Evolutionary conservation across 148 eudicot species (phyloP).

Genomic region (Euryodendron excelsum): DNA sequence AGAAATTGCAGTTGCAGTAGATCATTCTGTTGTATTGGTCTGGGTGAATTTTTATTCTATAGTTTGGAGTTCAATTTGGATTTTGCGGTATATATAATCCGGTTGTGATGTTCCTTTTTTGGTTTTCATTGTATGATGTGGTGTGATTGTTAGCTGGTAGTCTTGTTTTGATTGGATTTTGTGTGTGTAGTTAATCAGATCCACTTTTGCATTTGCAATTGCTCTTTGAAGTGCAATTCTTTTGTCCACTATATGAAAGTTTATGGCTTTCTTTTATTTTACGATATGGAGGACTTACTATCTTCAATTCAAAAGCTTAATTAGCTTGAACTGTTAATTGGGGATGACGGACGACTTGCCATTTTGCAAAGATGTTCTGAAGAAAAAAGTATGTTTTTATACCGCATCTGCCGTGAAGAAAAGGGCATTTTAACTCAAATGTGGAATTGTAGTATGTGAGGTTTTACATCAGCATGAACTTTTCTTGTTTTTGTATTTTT

Average conservation of each 20-base stretch:
- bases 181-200: slow-evolving; percentile 28
- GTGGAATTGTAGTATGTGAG: neutral
- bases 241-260: too few species aligned
- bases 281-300: neutral
- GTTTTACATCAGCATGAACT: neutral
- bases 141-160: neutral
- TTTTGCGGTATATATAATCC: neutral
- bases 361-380: neutral
- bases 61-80: slow-evolving; percentile 14
- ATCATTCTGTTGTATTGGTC: neutral
- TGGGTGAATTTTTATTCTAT: slow-evolving; percentile 11
- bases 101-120: neutral
- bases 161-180: neutral
- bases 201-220: slow-evolving; percentile 3
- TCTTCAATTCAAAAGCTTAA: neutral
- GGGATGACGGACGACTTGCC: neutral
- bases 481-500: neutral
- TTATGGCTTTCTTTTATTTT: neutral
- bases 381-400: neutral
- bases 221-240: neutral
- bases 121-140: slow-evolving; percentile 19
- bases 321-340: neutral
- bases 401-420: neutral
- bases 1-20: neutral
- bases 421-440: neutral